Conservation (phyloP, 441 rosid genomes). For the Populus trichocarpa region DNA sequence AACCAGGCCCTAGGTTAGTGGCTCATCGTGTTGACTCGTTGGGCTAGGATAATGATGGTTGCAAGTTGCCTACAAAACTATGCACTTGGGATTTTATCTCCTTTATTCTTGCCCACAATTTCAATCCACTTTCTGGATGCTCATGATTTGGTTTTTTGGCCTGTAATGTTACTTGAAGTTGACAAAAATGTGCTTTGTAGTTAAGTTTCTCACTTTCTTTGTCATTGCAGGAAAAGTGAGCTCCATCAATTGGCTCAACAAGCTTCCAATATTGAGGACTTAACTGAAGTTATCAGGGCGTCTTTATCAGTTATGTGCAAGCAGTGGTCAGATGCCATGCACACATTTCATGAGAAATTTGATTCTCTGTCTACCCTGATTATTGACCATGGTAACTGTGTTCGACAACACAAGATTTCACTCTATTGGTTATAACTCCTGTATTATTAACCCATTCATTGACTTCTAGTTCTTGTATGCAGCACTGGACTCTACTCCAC, state of each 20-base stretch:
- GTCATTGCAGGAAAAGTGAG: conserved; percentile 62
- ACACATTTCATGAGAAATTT: conserved; percentile 73
- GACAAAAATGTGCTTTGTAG: conserved; percentile 2
- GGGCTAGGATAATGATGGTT: too few relatives aligned
- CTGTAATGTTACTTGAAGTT: conserved; percentile 5
- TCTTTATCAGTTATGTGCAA: conserved; percentile 77
- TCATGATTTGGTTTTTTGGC: neutral
- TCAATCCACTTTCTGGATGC: neutral
- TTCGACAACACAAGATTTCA: conserved; percentile 9
- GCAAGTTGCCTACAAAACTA: conserved; percentile 4
- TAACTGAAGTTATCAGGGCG: conserved; percentile 71
- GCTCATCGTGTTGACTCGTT: too few relatives aligned
- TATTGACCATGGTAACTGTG: conserved; percentile 60
- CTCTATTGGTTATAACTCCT: conserved; percentile 4
- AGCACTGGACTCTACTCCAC: conserved; percentile 89
- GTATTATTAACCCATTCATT: conserved; percentile 19
- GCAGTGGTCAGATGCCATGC: conserved; percentile 93
- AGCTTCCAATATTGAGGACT: conserved; percentile 85
- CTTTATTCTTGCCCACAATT: neutral
- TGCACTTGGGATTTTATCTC: neutral
- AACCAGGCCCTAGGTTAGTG: too few relatives aligned
- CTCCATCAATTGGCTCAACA: conserved; percentile 96
- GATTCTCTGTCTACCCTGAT: conserved; percentile 68
- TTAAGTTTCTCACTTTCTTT: conserved; percentile 5
- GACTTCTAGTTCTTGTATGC: conserved; percentile 18